These are phyloP conservation scores for Ophiostoma ulmi DNA, from an alignment of 2,329 filamentous ascomycete genomes.

Conservation along the genomic window DNA sequence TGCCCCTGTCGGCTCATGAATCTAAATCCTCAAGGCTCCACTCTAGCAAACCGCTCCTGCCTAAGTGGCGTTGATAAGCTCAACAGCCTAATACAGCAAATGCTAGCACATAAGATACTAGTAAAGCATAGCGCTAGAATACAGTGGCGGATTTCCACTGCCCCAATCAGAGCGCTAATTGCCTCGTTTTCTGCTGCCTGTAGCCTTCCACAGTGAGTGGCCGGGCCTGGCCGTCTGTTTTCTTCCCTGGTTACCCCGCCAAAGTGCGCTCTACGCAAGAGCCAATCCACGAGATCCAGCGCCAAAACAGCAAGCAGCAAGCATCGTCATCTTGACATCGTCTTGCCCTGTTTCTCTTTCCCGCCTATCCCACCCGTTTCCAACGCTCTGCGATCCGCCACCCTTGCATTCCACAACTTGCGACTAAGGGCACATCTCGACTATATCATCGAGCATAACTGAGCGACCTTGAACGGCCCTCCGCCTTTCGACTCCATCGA, in stretches of 20 bases:
- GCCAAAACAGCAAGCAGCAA: constrained; percentile 13
- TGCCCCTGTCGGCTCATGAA: constrained; percentile 1
- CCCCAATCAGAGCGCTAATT: constrained; percentile 8
- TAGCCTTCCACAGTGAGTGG: constrained; percentile 6
- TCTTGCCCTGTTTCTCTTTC: neutral
- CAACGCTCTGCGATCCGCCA: neutral
- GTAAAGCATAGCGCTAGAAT: neutral
- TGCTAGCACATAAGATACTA: neutral
- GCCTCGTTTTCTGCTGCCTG: constrained; percentile 2
- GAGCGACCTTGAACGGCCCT: neutral
- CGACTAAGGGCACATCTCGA: neutral
- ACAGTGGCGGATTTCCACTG: constrained; percentile 14
- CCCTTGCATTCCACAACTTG: neutral
- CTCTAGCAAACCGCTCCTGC: constrained; percentile 8
- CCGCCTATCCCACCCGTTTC: neutral
- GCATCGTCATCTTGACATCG: constrained; percentile 15
- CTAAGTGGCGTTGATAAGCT: constrained; percentile 14
- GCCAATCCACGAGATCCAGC: constrained; percentile 1
- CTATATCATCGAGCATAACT: neutral
- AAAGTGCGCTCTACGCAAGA: constrained; percentile 7
- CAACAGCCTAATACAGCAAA: neutral
- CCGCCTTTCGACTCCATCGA: neutral
- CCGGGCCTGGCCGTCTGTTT: neutral
- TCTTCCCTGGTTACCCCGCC: constrained; percentile 22
- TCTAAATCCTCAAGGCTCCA: neutral